phyloP scores from a whole-genome alignment of 306 rosid genomes.

The Cicer bijugum region DNA sequence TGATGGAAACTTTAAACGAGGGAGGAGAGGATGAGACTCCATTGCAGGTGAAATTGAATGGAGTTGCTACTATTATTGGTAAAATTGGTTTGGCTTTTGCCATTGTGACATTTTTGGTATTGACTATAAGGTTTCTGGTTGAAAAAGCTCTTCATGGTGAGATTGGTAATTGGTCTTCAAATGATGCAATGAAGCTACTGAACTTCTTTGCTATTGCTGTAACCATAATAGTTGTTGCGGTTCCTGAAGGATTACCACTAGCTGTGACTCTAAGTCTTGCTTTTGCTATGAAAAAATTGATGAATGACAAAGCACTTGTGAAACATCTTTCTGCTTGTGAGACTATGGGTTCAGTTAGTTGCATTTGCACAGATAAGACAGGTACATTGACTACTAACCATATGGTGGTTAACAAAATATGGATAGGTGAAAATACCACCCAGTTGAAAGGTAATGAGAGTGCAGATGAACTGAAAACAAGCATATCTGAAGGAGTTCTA shows the following conservation, averaged over 20 bases:
- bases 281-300: conserved; percentile 93
- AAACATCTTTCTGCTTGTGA: conserved; percentile 97
- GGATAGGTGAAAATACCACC: conserved; percentile 62
- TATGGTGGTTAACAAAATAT: conserved; percentile 78
- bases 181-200: conserved; percentile 71
- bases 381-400: conserved; percentile 93
- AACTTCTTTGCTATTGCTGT: conserved; percentile 91
- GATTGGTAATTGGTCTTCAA: conserved; percentile 70
- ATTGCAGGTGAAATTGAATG: conserved; percentile 93
- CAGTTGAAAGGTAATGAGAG: conserved; percentile 58
- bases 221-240: conserved; percentile 91
- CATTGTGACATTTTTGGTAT: conserved; percentile 71
- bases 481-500: conserved; percentile 56
- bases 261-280: conserved; percentile 99
- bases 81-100: conserved; percentile 90
- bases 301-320: conserved; percentile 87
- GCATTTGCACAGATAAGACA: conserved; percentile 98
- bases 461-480: conserved; percentile 53
- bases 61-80: conserved; percentile 94
- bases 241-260: conserved; percentile 96
- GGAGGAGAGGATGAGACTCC: conserved; percentile 99
- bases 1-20: conserved; percentile 90
- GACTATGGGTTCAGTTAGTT: conserved; percentile 95
- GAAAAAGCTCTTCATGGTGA: conserved; percentile 61
- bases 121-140: conserved; percentile 63